Base-by-base conservation (phyloP, 495 filamentous ascomycete species). In the Penicillium robsamsonii region DNA sequence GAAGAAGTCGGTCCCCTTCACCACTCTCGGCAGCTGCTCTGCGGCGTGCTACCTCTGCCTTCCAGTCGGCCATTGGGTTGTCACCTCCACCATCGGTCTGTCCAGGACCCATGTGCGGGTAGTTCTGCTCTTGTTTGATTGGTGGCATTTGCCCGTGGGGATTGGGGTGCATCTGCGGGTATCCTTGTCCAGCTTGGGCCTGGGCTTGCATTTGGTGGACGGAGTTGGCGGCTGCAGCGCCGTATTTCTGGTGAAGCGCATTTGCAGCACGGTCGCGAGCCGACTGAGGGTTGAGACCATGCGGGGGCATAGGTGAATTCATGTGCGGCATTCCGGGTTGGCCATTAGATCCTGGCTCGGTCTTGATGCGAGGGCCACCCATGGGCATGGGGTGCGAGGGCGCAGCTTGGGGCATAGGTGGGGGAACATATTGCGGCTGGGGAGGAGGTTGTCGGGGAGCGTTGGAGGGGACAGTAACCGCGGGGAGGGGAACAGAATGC, bases 41-140 rank as follows among this genome's bases (percentile, higher is more conserved):
- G 59, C 83, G 71, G 72, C 72, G 71, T 59, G 75, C 78, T 60
- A 78, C 78, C 40, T 87, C 78, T 11, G 78, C 80, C 50, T 87
- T 79, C 83, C 85, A 85, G 35, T 81, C 71, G 2, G 70, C 66
- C 25, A 78, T 40, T 0, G 70, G 15, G 15, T 46, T 77, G 10
- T 46, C 77, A 40, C 75, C 86, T 58, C 70, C 79, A 54, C 91
- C 91, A 69, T 96, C 91, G 40, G 85, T 86, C 68, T 96, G 91
- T 22, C 84, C 57, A 40, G 70, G 74, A 47, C 70, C 73, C 54
- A 73, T 59, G 27, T 78, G 74, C n/a, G 75, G 69, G 40, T 77
- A 77, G 13, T 71, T 61, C 17, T 71, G 70, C 50, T 79, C 78
- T 57, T 78, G 79, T 57, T 81, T 80, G 53, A 80, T 74, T 12